Conservation (phyloP, 306 rosid genomes). For the Hylodesmum podocarpum region DNA sequence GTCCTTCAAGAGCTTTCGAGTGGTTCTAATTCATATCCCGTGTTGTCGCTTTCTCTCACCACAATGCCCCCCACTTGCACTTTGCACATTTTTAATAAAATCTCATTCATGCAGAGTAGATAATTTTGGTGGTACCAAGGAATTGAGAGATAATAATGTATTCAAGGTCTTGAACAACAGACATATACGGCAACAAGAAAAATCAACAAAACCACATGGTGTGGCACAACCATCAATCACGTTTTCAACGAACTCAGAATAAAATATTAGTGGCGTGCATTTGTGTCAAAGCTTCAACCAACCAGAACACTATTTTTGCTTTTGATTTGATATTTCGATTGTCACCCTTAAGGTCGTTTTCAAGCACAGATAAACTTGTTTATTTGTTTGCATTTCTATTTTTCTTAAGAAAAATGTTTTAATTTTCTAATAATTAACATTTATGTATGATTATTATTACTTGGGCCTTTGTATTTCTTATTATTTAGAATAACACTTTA, state of each 20-base stretch:
- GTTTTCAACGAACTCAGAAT: constrained; percentile 6
- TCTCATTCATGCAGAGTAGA: not conserved
- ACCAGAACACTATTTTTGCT: not conserved
- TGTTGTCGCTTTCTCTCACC: not conserved
- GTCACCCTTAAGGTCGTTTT: constrained; percentile 2
- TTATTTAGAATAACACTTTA: too few species aligned
- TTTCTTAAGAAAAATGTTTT: not conserved
- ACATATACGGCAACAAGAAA: not conserved
- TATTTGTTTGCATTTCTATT: not conserved
- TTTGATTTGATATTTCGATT: constrained; percentile 7
- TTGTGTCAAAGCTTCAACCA: constrained; percentile 11
- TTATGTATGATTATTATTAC: not conserved
- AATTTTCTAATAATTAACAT: not conserved
- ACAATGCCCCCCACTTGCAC: not conserved
- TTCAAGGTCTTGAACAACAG: not conserved
- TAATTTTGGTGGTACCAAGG: not conserved
- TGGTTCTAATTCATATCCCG: not conserved
- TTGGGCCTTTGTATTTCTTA: too few species aligned
- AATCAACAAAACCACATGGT: not conserved
- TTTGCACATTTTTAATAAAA: not conserved
- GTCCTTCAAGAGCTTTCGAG: not conserved
- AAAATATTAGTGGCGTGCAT: not conserved
- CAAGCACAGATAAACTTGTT: not conserved
- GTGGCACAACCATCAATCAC: constrained; percentile 5
- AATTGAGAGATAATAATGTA: not conserved